Base-by-base conservation (phyloP, 2,329 filamentous ascomycete species). In the Akanthomyces dipterigenus region DNA sequence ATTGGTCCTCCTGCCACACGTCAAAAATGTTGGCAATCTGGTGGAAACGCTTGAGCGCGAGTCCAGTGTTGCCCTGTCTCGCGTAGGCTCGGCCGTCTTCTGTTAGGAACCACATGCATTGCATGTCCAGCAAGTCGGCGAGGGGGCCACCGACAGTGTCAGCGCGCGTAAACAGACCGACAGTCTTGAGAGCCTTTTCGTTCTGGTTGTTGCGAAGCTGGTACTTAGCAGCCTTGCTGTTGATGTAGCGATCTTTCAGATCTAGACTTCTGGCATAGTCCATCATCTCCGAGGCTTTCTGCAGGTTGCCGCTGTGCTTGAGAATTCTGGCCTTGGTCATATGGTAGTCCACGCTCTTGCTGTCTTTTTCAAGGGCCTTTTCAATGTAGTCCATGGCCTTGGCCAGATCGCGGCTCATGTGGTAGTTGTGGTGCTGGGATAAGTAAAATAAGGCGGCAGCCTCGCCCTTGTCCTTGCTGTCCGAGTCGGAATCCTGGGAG, bases 181-280 rank as follows among this genome's bases (percentile, higher is more conserved):
- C 92, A 0, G 91, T 96, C 68, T 90, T 86, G 58, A 98, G 78
- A 0, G 90, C 93, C 67, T 87, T 87, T 56, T 96, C 90, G 70
- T 91, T 95, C 71, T 97, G 87, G 73, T 97, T 86, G 75, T 96
- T 96, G 60, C 95, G 87, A 53, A 99, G 82, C 74, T 96, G 92
- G 72, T 99, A 99, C 73, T 99, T 99, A 63, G 93, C 93, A 55
- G 92, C 89, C 78, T 99, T 99, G 65, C 92, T 96, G 80, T 99
- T 99, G 81, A 98, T 98, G 73, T 98, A 96, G 49, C 95, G 88
- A 72, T 99, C 95, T 76, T 88, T 91, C 66, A 89, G 85, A 71
- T 99, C 96, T 64, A 97, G 81, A 64, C 86, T 83, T 57, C 95
- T 87, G 1, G 95, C 95, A 66, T 88, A 80, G 67, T 97, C 90